A percentile compares a stretch with the other conserved stretches of the same genome.
Conservation (phyloP, 306 rosid species). For the Quercus glauca region DNA sequence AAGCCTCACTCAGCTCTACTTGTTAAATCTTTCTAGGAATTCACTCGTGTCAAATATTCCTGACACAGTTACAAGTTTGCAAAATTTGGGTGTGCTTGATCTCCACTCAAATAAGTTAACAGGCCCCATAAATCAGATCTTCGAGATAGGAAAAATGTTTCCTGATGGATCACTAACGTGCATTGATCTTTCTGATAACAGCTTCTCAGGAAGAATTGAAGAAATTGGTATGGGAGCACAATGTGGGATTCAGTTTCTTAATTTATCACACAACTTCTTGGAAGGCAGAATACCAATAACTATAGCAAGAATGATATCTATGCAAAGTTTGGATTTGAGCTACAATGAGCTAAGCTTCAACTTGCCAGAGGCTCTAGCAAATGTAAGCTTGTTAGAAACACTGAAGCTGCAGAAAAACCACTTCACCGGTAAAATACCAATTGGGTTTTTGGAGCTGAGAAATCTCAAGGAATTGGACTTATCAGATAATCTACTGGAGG, state of each 20-base stretch:
- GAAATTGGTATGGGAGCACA: conserved; percentile 38
- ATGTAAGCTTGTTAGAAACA: conserved; percentile 43
- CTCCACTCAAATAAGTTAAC: conserved; percentile 67
- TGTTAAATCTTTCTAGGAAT: conserved; percentile 62
- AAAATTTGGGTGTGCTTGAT: conserved; percentile 49
- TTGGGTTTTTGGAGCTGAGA: conserved; percentile 46
- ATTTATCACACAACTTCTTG: conserved; percentile 56
- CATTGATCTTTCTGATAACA: conserved; percentile 63
- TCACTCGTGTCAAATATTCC: conserved; percentile 55
- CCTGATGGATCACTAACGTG: conserved; percentile 40
- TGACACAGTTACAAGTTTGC: conserved; percentile 41
- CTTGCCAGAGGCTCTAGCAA: conserved; percentile 50
- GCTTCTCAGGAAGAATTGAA: conserved; percentile 52
- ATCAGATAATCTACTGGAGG: conserved; percentile 62
- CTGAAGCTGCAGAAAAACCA: conserved; percentile 62
- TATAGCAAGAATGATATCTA: conserved; percentile 36
- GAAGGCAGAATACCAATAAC: conserved; percentile 45
- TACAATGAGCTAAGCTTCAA: conserved; percentile 40
- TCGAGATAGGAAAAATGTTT: conserved; percentile 23
- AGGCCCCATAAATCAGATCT: conserved; percentile 42
- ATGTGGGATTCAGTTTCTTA: conserved; percentile 44
- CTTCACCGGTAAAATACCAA: conserved; percentile 56
- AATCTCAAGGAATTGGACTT: conserved; percentile 50
- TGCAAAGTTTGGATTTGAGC: conserved; percentile 62
- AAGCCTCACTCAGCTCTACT: conserved; percentile 43